These are phyloP conservation scores for Aspergillus leporis DNA, from an alignment of 495 filamentous ascomycete species.

Conservation along the genomic window DNA sequence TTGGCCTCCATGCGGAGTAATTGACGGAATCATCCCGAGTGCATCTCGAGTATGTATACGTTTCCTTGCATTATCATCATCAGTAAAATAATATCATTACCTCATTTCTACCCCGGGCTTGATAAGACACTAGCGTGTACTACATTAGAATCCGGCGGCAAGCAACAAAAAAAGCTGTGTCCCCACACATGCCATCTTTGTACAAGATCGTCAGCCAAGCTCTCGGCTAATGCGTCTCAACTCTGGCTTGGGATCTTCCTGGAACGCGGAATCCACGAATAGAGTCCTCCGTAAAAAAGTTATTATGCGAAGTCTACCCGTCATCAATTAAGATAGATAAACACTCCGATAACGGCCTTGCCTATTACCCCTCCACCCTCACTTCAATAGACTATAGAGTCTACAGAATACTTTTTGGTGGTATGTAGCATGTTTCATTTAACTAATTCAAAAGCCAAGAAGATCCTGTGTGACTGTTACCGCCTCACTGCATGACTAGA, in stretches of 20 bases:
- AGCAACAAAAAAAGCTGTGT: background rate
- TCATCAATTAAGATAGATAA: background rate
- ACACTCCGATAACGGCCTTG: background rate
- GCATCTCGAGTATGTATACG: too few relatives aligned
- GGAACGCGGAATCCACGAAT: background rate
- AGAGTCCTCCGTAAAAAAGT: background rate
- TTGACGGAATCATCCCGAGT: too few relatives aligned
- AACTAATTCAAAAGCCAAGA: too few relatives aligned
- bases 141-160: background rate
- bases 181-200: background rate
- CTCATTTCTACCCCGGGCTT: constrained; percentile 2
- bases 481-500: too few relatives aligned
- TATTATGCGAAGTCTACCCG: background rate
- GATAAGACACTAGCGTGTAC: constrained; percentile 1
- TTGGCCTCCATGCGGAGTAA: too few relatives aligned
- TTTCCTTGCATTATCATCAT: background rate
- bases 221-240: constrained; percentile 5
- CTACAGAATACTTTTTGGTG: too few relatives aligned
- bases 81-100: background rate
- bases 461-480: too few relatives aligned
- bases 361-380: background rate
- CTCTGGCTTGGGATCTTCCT: background rate
- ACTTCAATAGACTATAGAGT: background rate
- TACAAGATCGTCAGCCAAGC: constrained; percentile 4
- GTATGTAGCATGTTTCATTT: too few relatives aligned